Evolutionary conservation across 768 basidiomycete genomes (phyloP).

Genomic region (Boletus reticuloceps): DNA sequence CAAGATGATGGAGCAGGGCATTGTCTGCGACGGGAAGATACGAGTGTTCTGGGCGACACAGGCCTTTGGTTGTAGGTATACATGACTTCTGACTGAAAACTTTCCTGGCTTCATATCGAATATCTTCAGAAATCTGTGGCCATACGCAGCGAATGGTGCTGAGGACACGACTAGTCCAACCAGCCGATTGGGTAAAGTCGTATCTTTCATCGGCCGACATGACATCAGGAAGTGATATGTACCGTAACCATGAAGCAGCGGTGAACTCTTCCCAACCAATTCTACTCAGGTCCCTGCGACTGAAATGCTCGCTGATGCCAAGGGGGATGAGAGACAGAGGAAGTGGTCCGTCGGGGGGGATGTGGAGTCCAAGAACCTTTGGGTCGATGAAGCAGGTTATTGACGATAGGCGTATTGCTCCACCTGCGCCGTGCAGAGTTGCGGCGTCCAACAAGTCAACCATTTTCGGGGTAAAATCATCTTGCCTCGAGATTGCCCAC

Average conservation of each 20-base stretch:
- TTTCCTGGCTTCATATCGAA: slow-evolving; percentile 29
- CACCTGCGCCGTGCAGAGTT: slow-evolving; percentile 46
- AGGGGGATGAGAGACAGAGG: slow-evolving; percentile 52
- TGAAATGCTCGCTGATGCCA: slow-evolving; percentile 55
- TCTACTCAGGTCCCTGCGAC: slow-evolving; percentile 45
- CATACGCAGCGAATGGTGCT: slow-evolving; percentile 61
- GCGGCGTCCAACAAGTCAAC: slow-evolving; percentile 66
- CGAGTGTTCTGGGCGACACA: slow-evolving; percentile 63
- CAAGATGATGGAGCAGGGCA: neutral
- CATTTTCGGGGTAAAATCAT: slow-evolving; percentile 18
- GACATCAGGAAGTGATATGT: slow-evolving; percentile 51
- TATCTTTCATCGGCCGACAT: slow-evolving; percentile 39
- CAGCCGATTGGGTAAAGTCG: slow-evolving; percentile 59
- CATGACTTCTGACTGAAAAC: slow-evolving; percentile 36
- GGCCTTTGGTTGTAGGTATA: slow-evolving; percentile 53
- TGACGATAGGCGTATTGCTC: slow-evolving; percentile 57
- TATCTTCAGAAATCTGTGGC: slow-evolving; percentile 50
- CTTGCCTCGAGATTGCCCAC: slow-evolving; percentile 50
- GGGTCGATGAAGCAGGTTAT: slow-evolving; percentile 69
- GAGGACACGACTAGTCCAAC: slow-evolving; percentile 79
- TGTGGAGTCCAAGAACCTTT: slow-evolving; percentile 45
- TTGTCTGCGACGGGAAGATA: slow-evolving; percentile 82
- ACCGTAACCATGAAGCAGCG: slow-evolving; percentile 65
- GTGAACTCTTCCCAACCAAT: slow-evolving; percentile 80
- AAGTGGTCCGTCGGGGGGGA: slow-evolving; percentile 75